A percentile compares a stretch with the other conserved stretches of the same genome.
phyloP scores from a whole-genome alignment of 495 filamentous ascomycete species.

The Emericellopsis terricola region DNA sequence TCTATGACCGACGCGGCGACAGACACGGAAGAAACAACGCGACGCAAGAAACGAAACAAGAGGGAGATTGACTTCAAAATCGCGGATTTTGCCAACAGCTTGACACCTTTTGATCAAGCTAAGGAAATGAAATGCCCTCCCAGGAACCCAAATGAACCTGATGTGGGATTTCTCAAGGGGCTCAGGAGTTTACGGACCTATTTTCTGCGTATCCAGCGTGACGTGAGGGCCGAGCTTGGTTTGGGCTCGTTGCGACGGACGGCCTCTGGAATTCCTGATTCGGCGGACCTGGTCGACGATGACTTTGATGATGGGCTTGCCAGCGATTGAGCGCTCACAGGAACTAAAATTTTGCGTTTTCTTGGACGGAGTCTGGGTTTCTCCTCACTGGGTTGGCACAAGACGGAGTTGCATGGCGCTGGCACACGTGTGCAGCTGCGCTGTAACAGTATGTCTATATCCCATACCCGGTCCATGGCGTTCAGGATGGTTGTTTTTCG shows the following conservation, averaged over 20 bases:
- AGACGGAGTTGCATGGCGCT: too few species aligned
- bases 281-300: not conserved
- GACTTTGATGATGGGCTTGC: conserved; percentile 1
- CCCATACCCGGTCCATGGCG: too few species aligned
- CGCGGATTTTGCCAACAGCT: conserved; percentile 95
- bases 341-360: not conserved
- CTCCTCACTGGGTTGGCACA: too few species aligned
- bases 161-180: conserved; percentile 78
- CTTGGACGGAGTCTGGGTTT: not conserved
- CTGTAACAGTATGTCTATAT: too few species aligned
- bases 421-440: too few species aligned
- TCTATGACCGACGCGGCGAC: conserved; percentile 28
- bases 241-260: conserved; percentile 6
- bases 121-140: conserved; percentile 62
- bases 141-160: conserved; percentile 57
- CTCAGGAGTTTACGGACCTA: conserved; percentile 65
- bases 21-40: conserved; percentile 26
- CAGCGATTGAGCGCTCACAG: too few species aligned
- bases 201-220: conserved; percentile 73
- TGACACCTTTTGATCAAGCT: conserved; percentile 62
- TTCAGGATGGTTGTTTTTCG: too few species aligned
- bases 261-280: not conserved
- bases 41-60: conserved; percentile 15
- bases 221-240: conserved; percentile 42
- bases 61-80: conserved; percentile 79